phyloP scores from a whole-genome alignment of 2,329 filamentous ascomycete genomes.

The Aspergillus pseudonomiae region DNA sequence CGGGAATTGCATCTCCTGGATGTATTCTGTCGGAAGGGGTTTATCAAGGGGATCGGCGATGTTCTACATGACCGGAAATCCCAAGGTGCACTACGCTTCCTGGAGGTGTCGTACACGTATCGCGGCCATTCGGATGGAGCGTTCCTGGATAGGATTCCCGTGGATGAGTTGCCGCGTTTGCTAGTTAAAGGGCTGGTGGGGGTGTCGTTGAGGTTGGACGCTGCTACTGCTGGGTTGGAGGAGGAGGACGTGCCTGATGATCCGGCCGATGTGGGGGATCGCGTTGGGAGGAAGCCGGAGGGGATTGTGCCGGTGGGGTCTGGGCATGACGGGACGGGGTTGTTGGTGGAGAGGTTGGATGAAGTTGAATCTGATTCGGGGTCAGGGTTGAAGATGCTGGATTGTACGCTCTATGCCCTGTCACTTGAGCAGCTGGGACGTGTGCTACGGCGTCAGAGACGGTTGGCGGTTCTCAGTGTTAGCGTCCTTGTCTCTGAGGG shows the following conservation, averaged over 20 bases:
- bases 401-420: background rate
- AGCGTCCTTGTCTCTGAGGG: background rate
- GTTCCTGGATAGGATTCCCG: background rate
- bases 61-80: background rate
- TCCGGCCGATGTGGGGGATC: background rate
- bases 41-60: background rate
- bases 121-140: background rate
- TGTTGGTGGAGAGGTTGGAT: background rate
- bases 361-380: background rate
- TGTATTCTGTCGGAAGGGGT: background rate
- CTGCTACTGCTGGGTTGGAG: background rate
- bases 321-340: background rate
- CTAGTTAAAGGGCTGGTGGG: background rate
- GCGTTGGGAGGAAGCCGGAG: background rate
- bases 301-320: background rate
- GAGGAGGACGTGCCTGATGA: background rate
- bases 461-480: background rate
- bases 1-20: background rate
- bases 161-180: background rate
- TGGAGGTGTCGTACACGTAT: background rate
- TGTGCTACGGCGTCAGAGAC: background rate
- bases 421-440: background rate
- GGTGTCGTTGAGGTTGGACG: background rate
- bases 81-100: background rate
- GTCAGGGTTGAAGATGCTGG: background rate